Evolutionary conservation across 2,329 filamentous ascomycete genomes (phyloP).

Genomic region (Aspergillus transmontanensis): DNA sequence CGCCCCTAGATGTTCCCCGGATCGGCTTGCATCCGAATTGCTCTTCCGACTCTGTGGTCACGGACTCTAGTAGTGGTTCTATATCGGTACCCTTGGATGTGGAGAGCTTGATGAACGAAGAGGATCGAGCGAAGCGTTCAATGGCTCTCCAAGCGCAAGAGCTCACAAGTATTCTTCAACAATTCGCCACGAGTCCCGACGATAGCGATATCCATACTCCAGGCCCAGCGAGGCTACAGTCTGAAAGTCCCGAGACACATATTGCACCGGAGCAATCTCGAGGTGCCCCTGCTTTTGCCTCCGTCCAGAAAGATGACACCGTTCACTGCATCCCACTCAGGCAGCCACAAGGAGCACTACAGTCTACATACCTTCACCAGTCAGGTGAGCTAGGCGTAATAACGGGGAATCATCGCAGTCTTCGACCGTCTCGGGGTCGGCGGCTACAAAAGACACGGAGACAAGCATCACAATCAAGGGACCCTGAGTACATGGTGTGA

Average conservation of each 20-base stretch:
- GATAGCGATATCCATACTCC: background rate
- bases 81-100: slow-evolving; percentile 69
- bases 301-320: background rate
- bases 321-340: background rate
- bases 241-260: background rate
- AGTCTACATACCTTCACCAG: background rate
- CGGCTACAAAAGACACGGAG: slow-evolving; percentile 9
- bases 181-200: slow-evolving; percentile 1
- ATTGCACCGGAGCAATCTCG: background rate
- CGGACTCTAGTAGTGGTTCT: slow-evolving; percentile 59
- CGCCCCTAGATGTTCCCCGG: slow-evolving; percentile 49
- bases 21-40: slow-evolving; percentile 57
- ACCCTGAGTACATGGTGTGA: slow-evolving; percentile 7
- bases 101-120: slow-evolving; percentile 76
- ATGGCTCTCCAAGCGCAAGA: slow-evolving; percentile 59
- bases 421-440: slow-evolving; percentile 1
- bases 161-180: slow-evolving; percentile 17
- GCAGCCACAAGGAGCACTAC: background rate
- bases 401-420: background rate
- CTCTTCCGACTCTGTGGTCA: slow-evolving; percentile 70
- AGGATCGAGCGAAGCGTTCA: slow-evolving; percentile 74
- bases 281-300: background rate
- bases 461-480: background rate
- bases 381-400: background rate
- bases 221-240: background rate